phyloP scores from a whole-genome alignment of 768 basidiomycete species.

The Baorangia bicolor region DNA sequence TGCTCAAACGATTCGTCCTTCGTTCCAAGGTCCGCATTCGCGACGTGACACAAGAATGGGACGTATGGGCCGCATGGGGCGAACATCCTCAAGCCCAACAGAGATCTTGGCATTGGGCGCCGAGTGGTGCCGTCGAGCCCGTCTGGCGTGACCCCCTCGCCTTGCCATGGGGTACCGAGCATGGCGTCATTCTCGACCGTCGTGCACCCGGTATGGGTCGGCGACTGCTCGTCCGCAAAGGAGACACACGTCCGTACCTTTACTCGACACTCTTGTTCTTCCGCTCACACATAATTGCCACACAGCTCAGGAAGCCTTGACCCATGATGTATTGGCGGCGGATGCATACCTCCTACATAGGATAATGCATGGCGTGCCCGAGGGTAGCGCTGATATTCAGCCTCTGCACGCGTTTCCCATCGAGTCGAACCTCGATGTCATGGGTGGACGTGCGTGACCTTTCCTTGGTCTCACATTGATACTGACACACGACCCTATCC shows the following conservation, averaged over 20 bases:
- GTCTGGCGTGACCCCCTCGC: slow-evolving; percentile 51
- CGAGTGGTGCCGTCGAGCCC: slow-evolving; percentile 78
- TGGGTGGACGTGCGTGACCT: slow-evolving; percentile 78
- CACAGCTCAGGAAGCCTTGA: slow-evolving; percentile 52
- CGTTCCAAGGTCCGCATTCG: slow-evolving; percentile 85
- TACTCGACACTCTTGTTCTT: not conserved
- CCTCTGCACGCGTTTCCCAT: slow-evolving; percentile 85
- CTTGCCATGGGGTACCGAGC: slow-evolving; percentile 62
- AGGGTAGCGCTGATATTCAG: slow-evolving; percentile 74
- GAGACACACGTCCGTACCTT: slow-evolving; percentile 65
- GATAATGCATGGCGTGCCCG: slow-evolving; percentile 81
- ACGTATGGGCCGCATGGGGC: slow-evolving; percentile 84
- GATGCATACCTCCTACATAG: slow-evolving; percentile 78
- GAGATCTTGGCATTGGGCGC: slow-evolving; percentile 52
- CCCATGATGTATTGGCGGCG: slow-evolving; percentile 50
- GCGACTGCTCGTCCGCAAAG: slow-evolving; percentile 67
- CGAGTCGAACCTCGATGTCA: slow-evolving; percentile 92
- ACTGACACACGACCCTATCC: slow-evolving; percentile 2
- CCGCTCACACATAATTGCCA: slow-evolving; percentile 4
- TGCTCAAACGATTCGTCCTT: slow-evolving; percentile 82
- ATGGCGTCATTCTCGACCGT: slow-evolving; percentile 56
- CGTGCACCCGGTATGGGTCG: slow-evolving; percentile 79
- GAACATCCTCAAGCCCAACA: slow-evolving; percentile 39
- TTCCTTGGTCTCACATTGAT: not conserved
- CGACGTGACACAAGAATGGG: slow-evolving; percentile 75